Percentiles rank a stretch among this genome's conserved stretches.
Conservation (phyloP, 2,329 filamentous ascomycete genomes). For the Aspergillus melleus region DNA sequence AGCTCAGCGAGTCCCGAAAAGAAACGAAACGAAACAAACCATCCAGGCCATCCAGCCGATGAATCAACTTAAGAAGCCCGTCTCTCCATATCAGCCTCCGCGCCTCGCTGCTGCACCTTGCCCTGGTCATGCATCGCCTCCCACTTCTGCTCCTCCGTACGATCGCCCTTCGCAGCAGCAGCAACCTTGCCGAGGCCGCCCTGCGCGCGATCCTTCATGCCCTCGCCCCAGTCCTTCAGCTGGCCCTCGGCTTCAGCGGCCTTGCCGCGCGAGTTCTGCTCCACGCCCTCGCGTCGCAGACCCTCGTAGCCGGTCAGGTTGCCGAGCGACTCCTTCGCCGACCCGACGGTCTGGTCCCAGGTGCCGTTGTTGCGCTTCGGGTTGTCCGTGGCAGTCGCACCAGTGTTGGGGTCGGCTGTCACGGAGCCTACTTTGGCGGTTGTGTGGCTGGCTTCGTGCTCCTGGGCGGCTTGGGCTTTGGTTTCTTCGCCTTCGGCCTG, state of each 20-base stretch:
- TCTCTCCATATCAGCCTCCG: conserved; percentile 78
- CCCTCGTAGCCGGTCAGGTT: conserved; percentile 72
- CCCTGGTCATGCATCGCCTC: conserved; percentile 73
- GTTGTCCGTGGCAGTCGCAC: conserved; percentile 70
- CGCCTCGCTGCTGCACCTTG: conserved; percentile 81
- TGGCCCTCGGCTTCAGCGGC: conserved; percentile 81
- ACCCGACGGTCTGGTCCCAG: conserved; percentile 88
- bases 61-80: conserved; percentile 18
- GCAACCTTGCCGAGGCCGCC: conserved; percentile 71
- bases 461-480: conserved; percentile 64
- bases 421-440: conserved; percentile 72
- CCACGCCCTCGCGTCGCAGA: conserved; percentile 70
- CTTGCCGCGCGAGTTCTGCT: conserved; percentile 80
- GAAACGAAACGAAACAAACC: too few relatives aligned
- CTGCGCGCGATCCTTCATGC: conserved; percentile 64
- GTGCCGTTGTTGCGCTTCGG: conserved; percentile 69
- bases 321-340: conserved; percentile 79
- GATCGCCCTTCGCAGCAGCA: conserved; percentile 72
- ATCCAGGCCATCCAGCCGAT: too few relatives aligned
- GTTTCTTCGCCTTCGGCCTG: conserved; percentile 66
- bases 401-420: conserved; percentile 64
- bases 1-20: too few relatives aligned
- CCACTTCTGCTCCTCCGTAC: conserved; percentile 63
- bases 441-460: conserved; percentile 73
- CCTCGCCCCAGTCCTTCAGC: conserved; percentile 69